phyloP scores from a whole-genome alignment of 352 stramenopile genomes.

The Sclerospora graminicola region DNA sequence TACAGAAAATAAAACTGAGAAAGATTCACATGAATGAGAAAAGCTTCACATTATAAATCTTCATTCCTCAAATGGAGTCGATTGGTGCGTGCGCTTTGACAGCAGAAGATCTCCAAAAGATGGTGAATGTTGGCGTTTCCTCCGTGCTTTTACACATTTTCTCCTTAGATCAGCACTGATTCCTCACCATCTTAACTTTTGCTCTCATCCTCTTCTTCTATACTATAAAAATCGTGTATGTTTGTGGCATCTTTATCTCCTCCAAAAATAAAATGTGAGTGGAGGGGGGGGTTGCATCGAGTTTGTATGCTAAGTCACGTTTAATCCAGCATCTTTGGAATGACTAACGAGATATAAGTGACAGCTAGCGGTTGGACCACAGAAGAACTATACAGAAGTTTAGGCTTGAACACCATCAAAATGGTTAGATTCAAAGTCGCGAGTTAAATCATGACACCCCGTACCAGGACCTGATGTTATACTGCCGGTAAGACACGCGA shows the following conservation, averaged over 20 bases:
- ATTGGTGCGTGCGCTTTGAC: slow-evolving; percentile 34
- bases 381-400: slow-evolving; percentile 29
- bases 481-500: slow-evolving; percentile 54
- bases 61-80: slow-evolving; percentile 50
- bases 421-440: background rate
- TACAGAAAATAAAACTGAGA: background rate
- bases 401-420: slow-evolving; percentile 28
- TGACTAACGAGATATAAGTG: slow-evolving; percentile 65
- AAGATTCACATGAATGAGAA: too few relatives aligned
- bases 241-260: slow-evolving; percentile 30
- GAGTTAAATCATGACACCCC: background rate
- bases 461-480: slow-evolving; percentile 65
- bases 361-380: slow-evolving; percentile 55
- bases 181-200: too few relatives aligned
- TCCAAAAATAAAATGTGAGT: slow-evolving; percentile 49
- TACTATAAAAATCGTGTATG: slow-evolving; percentile 18
- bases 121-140: slow-evolving; percentile 30
- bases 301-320: slow-evolving; percentile 27
- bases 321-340: slow-evolving; percentile 63
- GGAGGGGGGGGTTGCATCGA: slow-evolving; percentile 23
- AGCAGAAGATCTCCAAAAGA: slow-evolving; percentile 68
- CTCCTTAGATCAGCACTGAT: slow-evolving; percentile 32
- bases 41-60: background rate
- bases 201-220: slow-evolving; percentile 23
- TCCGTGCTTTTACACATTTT: slow-evolving; percentile 30